Evolutionary conservation across 192 early-diverging fungal genomes (phyloP).

Genomic region (Rhizophagus clarus): DNA sequence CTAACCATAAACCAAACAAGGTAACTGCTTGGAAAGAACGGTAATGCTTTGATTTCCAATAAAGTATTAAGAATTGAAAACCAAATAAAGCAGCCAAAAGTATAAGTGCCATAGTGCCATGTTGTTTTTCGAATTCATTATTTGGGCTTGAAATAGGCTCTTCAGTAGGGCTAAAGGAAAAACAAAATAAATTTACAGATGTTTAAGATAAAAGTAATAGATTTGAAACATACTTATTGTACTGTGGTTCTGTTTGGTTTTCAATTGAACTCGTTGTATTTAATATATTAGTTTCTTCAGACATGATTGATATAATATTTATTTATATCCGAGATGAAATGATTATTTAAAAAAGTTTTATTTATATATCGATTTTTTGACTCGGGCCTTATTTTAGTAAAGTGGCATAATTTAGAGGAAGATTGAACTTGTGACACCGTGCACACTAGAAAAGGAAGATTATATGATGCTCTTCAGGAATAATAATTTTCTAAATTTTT

Average conservation of each 20-base stretch:
- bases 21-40: conserved; percentile 56
- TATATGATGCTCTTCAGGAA: too few species aligned
- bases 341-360: too few species aligned
- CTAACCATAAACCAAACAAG: conserved; percentile 50
- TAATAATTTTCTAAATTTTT: neutral
- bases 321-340: too few species aligned
- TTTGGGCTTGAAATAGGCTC: neutral
- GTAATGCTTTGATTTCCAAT: conserved; percentile 64
- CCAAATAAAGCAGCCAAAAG: conserved; percentile 55
- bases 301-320: neutral
- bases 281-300: neutral
- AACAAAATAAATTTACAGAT: neutral
- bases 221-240: neutral
- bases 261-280: neutral
- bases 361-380: too few species aligned
- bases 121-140: conserved; percentile 46
- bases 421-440: too few species aligned
- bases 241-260: neutral
- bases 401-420: too few species aligned
- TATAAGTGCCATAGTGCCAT: conserved; percentile 59
- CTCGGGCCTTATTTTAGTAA: too few species aligned
- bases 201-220: neutral
- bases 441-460: too few species aligned
- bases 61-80: conserved; percentile 60
- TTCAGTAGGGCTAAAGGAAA: neutral